Base-by-base conservation (phyloP, 495 filamentous ascomycete species). In the Trichocladium antarcticum region DNA sequence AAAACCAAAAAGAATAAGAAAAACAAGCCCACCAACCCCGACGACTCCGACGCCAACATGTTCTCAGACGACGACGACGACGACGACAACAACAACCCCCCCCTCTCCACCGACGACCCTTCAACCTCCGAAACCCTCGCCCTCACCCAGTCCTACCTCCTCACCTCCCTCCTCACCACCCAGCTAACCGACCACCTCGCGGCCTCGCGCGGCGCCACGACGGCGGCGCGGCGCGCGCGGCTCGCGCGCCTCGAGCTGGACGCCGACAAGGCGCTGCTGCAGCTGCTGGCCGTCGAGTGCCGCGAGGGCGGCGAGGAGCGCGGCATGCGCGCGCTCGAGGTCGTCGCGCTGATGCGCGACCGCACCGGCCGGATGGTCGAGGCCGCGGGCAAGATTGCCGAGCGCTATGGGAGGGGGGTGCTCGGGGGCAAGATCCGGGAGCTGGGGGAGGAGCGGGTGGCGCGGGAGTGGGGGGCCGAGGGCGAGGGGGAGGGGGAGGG, bases 281-380 rank as follows among this genome's bases (percentile, higher is more conserved):
- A 95, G 71, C 75, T 98, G 62, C 71, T 98, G 63, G 89, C 86
- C 27, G 71, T 81, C 20, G 92, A 95, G 72, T 96, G 92, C 62
- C 78, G 86, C 53, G 87, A 87, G 55, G 87, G 87, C 11, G 53
- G 48, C 31, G 93, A 97, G 61, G 89, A 95, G 37, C 72, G 82
- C 14, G 92, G 89, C 2, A 95, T 93, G 86, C 88, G 89, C 57
- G 92, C 92, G 7, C 69, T 98, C 24, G 93, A 98, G 66, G 56
- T 76, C 40, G 89, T 89, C 3, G 68, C 71, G 47, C 68, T 95
- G 61, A 80, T 96, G 80, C 72, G 73, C 34, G 87, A 95, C 63
- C 69, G 77, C 34, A 82, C 74, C 48, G 87, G 88, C 19, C 81
- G 82, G 63, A 93, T 93, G 85, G 59, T 90, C 17, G 87, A 92